Conservation (phyloP, 2,329 filamentous ascomycete species). For the Fusarium sp. region DNA sequence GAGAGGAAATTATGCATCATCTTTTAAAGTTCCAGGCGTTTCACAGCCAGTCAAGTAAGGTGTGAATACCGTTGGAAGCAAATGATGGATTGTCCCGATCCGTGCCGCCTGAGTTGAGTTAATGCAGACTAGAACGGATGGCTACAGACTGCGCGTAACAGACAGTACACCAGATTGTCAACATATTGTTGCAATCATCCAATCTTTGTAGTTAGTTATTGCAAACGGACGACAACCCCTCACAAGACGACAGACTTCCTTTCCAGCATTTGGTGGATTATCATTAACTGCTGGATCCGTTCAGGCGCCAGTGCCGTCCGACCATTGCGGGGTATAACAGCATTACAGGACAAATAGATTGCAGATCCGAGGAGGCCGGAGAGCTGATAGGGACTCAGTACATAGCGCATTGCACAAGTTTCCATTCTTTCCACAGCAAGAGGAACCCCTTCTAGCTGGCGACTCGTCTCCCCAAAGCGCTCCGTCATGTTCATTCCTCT, state of each 20-base stretch:
- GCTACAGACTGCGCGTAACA: neutral
- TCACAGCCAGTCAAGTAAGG: neutral
- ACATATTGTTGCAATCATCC: slow-evolving; percentile 3
- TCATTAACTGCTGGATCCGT: slow-evolving; percentile 34
- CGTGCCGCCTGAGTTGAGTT: slow-evolving; percentile 2
- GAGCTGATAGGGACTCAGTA: slow-evolving; percentile 28
- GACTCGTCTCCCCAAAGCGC: slow-evolving; percentile 11
- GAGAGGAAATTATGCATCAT: slow-evolving; percentile 9
- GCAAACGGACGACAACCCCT: slow-evolving; percentile 23
- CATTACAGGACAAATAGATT: slow-evolving; percentile 40
- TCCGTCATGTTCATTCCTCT: slow-evolving; percentile 18
- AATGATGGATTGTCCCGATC: neutral
- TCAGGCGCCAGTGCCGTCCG: slow-evolving; percentile 40
- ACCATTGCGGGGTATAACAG: slow-evolving; percentile 43
- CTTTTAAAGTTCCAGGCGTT: slow-evolving; percentile 2
- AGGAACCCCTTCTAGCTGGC: slow-evolving; percentile 35
- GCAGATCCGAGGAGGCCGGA: slow-evolving; percentile 40
- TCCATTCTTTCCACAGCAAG: slow-evolving; percentile 37
- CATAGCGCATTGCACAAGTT: slow-evolving; percentile 26
- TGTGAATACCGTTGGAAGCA: neutral
- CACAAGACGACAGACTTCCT: slow-evolving; percentile 9
- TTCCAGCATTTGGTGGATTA: slow-evolving; percentile 14
- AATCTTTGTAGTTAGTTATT: neutral
- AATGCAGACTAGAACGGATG: neutral
- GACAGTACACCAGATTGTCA: neutral